Conservation (phyloP, 345 rosid species). For the Dipteronia sinensis region DNA sequence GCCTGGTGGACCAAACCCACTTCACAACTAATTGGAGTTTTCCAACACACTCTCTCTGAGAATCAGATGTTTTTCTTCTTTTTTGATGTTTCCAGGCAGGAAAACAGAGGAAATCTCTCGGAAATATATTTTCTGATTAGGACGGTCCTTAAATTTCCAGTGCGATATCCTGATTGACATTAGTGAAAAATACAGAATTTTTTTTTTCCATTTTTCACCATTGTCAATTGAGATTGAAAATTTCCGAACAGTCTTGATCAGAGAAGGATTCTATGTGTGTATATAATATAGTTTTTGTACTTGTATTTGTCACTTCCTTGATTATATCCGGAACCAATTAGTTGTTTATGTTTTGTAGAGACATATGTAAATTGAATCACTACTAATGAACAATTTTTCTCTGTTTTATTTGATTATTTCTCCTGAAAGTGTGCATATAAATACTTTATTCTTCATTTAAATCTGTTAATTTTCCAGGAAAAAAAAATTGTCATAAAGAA, state of each 20-base stretch:
- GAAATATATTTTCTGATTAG: neutral
- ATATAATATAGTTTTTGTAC: neutral
- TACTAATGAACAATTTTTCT: neutral
- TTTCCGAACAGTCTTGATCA: too few species aligned
- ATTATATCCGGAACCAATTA: slow-evolving; percentile 27
- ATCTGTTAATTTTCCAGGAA: neutral
- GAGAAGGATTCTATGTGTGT: too few species aligned
- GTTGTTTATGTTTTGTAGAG: neutral
- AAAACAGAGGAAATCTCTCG: slow-evolving; percentile 1
- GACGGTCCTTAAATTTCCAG: too few species aligned
- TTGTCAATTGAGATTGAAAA: too few species aligned
- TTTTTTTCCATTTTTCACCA: too few species aligned
- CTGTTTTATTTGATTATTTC: neutral
- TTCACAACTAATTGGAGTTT: slow-evolving; percentile 44
- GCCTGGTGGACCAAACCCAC: slow-evolving; percentile 65
- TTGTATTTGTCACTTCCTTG: slow-evolving; percentile 17
- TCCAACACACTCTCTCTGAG: neutral
- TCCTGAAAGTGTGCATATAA: neutral
- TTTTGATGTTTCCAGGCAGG: neutral
- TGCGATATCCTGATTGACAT: too few species aligned
- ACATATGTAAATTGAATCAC: neutral
- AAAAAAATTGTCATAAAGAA: neutral
- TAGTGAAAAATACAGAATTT: too few species aligned
- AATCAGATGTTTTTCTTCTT: neutral
- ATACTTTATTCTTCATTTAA: neutral